A percentile compares a stretch with the other conserved stretches of the same genome.
Conservation (phyloP, 495 filamentous ascomycete species). For the Penicillium macrosclerotiorum region DNA sequence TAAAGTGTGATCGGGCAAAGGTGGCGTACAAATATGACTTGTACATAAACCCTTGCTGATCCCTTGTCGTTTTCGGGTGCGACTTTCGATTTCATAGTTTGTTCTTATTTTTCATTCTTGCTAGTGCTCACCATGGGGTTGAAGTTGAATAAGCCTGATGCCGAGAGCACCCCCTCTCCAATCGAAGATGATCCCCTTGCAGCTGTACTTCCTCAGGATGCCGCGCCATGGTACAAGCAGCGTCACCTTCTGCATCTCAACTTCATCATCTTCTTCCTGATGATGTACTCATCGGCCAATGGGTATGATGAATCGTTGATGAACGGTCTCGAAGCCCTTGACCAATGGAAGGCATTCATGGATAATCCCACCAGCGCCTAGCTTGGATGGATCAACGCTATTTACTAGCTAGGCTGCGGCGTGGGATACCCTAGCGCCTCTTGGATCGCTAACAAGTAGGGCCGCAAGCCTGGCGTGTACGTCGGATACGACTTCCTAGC, state of each 20-base stretch:
- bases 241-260: slow-evolving; percentile 22
- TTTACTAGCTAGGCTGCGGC: slow-evolving; percentile 63
- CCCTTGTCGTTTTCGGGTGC: too few relatives aligned
- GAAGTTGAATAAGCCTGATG: too few relatives aligned
- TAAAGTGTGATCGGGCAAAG: too few relatives aligned
- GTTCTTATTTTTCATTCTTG: too few relatives aligned
- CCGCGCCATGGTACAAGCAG: slow-evolving; percentile 18
- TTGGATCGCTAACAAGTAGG: slow-evolving; percentile 55
- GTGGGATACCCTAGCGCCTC: slow-evolving; percentile 59
- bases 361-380: slow-evolving; percentile 47
- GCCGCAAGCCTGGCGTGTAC: slow-evolving; percentile 56
- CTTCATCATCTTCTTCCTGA: slow-evolving; percentile 15
- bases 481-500: slow-evolving; percentile 59
- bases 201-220: slow-evolving; percentile 9
- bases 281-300: slow-evolving; percentile 21
- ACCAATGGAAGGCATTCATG: slow-evolving; percentile 36
- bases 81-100: too few relatives aligned
- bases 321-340: slow-evolving; percentile 36
- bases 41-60: too few relatives aligned
- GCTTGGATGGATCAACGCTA: slow-evolving; percentile 56
- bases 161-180: too few relatives aligned
- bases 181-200: too few relatives aligned
- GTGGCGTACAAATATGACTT: too few relatives aligned
- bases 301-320: slow-evolving; percentile 31
- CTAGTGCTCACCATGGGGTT: too few relatives aligned